A percentile compares a stretch with the other conserved stretches of the same genome.
phyloP scores from a whole-genome alignment of 352 stramenopile genomes.

The Phytophthora quininea region DNA sequence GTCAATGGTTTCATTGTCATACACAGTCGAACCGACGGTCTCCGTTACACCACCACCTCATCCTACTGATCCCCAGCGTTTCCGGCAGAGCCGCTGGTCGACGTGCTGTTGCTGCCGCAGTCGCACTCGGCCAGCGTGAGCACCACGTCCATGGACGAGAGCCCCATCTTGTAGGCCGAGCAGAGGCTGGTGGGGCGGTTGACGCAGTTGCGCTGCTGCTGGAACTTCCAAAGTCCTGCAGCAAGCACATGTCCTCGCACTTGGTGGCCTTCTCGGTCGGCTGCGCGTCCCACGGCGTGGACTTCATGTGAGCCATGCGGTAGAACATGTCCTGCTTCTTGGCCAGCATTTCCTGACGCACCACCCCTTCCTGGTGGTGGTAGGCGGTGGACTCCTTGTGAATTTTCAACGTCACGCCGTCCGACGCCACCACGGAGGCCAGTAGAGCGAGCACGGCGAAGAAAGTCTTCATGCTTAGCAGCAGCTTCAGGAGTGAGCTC shows the following conservation, averaged over 20 bases:
- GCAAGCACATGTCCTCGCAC: conserved; percentile 65
- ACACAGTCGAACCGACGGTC: background rate
- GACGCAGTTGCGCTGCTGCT: conserved; percentile 65
- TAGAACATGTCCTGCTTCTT: conserved; percentile 51
- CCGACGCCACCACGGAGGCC: conserved; percentile 13
- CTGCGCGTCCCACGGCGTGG: conserved; percentile 71
- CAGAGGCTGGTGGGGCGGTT: conserved; percentile 60
- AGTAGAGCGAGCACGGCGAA: conserved; percentile 18
- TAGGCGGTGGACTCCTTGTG: conserved; percentile 16
- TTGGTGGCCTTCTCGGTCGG: conserved; percentile 49
- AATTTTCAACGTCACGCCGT: conserved; percentile 22
- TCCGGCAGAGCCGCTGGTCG: conserved; percentile 11
- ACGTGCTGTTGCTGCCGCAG: conserved; percentile 42
- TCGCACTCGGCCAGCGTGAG: conserved; percentile 62
- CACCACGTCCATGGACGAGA: conserved; percentile 55
- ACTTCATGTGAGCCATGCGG: conserved; percentile 58
- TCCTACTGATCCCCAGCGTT: conserved; percentile 1
- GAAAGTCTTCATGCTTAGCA: conserved; percentile 27
- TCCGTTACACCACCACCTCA: background rate
- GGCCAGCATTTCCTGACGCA: conserved; percentile 30
- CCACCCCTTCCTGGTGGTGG: conserved; percentile 29
- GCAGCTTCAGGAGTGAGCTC: conserved; percentile 19
- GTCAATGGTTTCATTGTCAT: background rate
- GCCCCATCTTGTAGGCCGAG: conserved; percentile 58
- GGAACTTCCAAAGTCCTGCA: conserved; percentile 62